Evolutionary conservation across 306 rosid species (phyloP), one percentile per base, ranked within the genome.

Genomic region (Rosa multiflora): DNA sequence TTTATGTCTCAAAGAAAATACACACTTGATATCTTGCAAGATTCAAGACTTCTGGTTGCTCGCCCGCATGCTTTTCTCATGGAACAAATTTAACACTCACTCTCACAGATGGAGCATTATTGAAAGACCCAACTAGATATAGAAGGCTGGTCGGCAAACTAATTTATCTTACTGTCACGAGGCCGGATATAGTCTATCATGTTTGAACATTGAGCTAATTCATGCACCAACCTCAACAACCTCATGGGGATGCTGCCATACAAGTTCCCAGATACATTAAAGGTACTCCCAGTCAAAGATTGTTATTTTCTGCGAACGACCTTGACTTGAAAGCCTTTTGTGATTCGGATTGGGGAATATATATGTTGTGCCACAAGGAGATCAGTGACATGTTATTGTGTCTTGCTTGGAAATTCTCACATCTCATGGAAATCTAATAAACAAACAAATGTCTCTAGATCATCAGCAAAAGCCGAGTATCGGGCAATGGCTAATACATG

Each of bases 371-470:
- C 58, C 39, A 77, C 55, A 77, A 67, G 0, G 5, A 67, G 75
- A 15, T 77, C 8, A 39, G 4, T 77, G 35, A 64, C 40, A 9
- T 4, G 77, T 0, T 73, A 73, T 0, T 73, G 66, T 39, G 2
- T 53, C 39, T 73, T 52, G 13, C 77, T 35, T 67, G 72, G 72
- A 67, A 9, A 68, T n/a, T 70, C 37, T 40, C n/a, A 40, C 14
- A 6, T 35, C 48, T 58, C 69, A n/a, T 74, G 78, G 78, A 75
- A 59, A 13, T 75, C 42, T 7, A 71, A 71, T 40, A 40, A 44
- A 20, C 58, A 40, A 75, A n/a, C 79, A 10, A 76, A 62, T 63
- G 79, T 76, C 5, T 76, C 79, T 9, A 47, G 47, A 63, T 76
- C 79, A 63, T 44, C 59, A 59, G 62, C 62, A 46, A 20, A 76